phyloP scores from a whole-genome alignment of 345 rosid genomes.

The Eucalyptus polybractea region DNA sequence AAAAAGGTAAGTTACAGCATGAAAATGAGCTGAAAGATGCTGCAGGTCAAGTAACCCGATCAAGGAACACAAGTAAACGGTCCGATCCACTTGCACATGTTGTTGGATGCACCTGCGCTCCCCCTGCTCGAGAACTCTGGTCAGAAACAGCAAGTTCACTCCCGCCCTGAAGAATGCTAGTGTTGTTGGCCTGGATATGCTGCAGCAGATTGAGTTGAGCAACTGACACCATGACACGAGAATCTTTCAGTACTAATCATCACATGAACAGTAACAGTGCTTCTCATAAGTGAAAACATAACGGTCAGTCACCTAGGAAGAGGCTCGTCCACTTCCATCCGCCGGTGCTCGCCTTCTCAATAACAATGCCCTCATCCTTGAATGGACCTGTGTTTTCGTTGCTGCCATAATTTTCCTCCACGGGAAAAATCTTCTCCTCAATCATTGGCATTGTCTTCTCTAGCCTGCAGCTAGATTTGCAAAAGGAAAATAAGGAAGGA shows the following conservation, averaged over 20 bases:
- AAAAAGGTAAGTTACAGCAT: neutral
- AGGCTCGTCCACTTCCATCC: neutral
- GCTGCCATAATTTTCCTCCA: neutral
- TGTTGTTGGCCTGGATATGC: neutral
- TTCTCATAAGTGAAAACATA: neutral
- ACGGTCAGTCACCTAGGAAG: neutral
- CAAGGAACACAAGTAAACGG: neutral
- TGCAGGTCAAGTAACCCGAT: neutral
- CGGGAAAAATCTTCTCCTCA: neutral
- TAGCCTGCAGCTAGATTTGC: neutral
- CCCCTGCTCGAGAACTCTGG: neutral
- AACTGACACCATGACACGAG: neutral
- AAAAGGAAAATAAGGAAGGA: neutral
- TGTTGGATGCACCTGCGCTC: neutral
- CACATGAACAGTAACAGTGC: neutral
- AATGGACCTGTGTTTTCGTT: neutral
- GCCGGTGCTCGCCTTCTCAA: neutral
- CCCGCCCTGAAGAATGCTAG: neutral
- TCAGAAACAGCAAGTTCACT: slow-evolving; percentile 1
- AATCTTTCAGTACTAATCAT: neutral
- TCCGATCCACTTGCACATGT: slow-evolving; percentile 1
- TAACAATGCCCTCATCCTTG: neutral
- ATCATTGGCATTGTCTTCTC: neutral
- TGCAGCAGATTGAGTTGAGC: neutral
- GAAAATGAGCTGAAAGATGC: slow-evolving; percentile 1